Conservation (phyloP, 23 red algal genomes). For the Gracilaria gracilis region DNA sequence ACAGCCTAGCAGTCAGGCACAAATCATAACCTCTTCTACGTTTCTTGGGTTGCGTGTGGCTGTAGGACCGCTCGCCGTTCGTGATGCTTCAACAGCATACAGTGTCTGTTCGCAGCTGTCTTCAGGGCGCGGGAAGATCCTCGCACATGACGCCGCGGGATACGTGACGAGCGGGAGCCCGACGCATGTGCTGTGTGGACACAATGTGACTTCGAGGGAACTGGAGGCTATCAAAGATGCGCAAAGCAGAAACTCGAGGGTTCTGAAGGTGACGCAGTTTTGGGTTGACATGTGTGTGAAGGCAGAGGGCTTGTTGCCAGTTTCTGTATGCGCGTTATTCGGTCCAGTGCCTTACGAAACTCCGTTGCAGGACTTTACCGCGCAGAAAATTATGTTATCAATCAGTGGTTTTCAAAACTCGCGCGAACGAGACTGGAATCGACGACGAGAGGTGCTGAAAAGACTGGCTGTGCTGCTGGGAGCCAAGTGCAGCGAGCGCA, state of each 20-base stretch:
- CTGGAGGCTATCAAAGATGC: constrained; percentile 20
- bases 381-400: constrained; percentile 29
- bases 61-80: constrained; percentile 45
- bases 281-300: constrained; percentile 60
- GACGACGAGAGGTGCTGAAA: constrained; percentile 59
- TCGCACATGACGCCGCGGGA: constrained; percentile 56
- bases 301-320: constrained; percentile 31
- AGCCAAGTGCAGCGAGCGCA: constrained; percentile 43
- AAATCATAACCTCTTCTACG: constrained; percentile 14
- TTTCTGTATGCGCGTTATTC: constrained; percentile 35
- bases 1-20: constrained; percentile 30
- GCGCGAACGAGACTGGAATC: constrained; percentile 42
- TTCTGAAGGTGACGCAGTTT: constrained; percentile 44
- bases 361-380: constrained; percentile 27
- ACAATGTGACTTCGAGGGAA: constrained; percentile 20
- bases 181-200: constrained; percentile 52
- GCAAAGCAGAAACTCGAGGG: constrained; percentile 31
- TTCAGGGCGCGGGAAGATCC: constrained; percentile 49
- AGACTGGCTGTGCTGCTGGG: constrained; percentile 43
- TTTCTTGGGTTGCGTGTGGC: constrained; percentile 54
- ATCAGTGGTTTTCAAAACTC: constrained; percentile 43
- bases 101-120: constrained; percentile 26
- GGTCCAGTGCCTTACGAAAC: constrained; percentile 32
- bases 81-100: neutral
- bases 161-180: constrained; percentile 41